Evolutionary conservation across 1,284 basidiomycete species (phyloP).

Genomic region (Ustilago shanxiensis): DNA sequence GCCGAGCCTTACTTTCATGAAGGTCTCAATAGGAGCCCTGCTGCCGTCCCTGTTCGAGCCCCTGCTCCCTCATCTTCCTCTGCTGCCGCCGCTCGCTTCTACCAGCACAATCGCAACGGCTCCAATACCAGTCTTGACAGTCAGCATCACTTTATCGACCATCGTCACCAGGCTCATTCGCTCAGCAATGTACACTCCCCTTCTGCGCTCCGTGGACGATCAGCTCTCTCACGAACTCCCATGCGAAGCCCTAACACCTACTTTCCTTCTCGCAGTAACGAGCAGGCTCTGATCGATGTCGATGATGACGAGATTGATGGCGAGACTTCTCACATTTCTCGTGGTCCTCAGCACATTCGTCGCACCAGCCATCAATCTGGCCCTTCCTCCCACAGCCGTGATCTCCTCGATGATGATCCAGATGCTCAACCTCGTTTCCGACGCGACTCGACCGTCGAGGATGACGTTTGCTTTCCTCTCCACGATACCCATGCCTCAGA

Average conservation of each 20-base stretch:
- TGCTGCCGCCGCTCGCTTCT: constrained; percentile 60
- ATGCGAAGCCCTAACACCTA: constrained; percentile 47
- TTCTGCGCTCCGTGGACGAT: constrained; percentile 47
- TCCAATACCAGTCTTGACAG: constrained; percentile 67
- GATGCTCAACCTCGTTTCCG: constrained; percentile 39
- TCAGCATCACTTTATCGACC: constrained; percentile 68
- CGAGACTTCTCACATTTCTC: constrained; percentile 45
- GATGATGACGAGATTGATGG: constrained; percentile 35
- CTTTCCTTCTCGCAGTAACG: constrained; percentile 36
- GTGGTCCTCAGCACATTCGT: constrained; percentile 26
- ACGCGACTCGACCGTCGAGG: constrained; percentile 54
- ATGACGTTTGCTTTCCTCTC: constrained; percentile 69
- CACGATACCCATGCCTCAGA: constrained; percentile 34
- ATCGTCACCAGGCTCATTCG: constrained; percentile 66
- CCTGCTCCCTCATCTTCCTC: constrained; percentile 34
- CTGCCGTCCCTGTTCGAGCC: constrained; percentile 35
- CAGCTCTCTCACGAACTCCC: constrained; percentile 38
- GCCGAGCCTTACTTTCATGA: constrained; percentile 50
- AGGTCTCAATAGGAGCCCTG: constrained; percentile 35
- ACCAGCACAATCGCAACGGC: constrained; percentile 63
- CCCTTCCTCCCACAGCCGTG: constrained; percentile 15
- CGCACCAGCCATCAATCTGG: constrained; percentile 34
- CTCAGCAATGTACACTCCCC: constrained; percentile 60
- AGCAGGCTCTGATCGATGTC: constrained; percentile 46
- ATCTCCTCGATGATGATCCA: constrained; percentile 20